Evolutionary conservation across 2,329 filamentous ascomycete species (phyloP).

Genomic region (Ascochyta lentis): DNA sequence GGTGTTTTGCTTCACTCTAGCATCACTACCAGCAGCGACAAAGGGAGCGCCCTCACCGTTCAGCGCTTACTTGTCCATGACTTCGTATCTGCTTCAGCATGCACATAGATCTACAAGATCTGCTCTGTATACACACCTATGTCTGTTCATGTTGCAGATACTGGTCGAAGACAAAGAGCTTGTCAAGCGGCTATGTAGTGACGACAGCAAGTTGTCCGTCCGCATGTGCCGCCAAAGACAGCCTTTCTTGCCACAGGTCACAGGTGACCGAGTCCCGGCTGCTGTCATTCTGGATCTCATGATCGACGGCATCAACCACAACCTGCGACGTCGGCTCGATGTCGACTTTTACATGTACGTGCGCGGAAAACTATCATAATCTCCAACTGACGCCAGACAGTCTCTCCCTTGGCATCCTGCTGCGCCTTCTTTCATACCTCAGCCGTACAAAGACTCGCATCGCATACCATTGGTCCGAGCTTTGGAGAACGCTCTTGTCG

Average conservation of each 20-base stretch:
- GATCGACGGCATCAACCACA: slow-evolving; percentile 92
- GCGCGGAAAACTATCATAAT: too few species aligned
- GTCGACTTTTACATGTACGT: slow-evolving; percentile 76
- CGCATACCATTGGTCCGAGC: slow-evolving; percentile 90
- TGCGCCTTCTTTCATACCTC: slow-evolving; percentile 83
- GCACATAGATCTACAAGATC: slow-evolving; percentile 82
- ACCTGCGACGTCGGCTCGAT: slow-evolving; percentile 84
- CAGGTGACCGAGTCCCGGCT: slow-evolving; percentile 74
- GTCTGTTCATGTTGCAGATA: slow-evolving; percentile 82
- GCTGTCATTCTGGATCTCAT: slow-evolving; percentile 83
- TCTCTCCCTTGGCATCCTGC: slow-evolving; percentile 79
- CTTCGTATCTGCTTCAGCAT: slow-evolving; percentile 92
- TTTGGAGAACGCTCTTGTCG: slow-evolving; percentile 87
- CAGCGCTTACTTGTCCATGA: slow-evolving; percentile 81
- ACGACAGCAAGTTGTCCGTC: slow-evolving; percentile 75
- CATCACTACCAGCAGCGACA: slow-evolving; percentile 66
- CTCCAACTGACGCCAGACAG: slow-evolving; percentile 46
- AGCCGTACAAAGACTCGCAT: slow-evolving; percentile 82
- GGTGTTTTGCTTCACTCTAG: slow-evolving; percentile 85
- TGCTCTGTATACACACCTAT: slow-evolving; percentile 83
- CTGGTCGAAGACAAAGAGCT: slow-evolving; percentile 84
- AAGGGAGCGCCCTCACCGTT: slow-evolving; percentile 76
- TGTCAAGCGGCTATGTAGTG: slow-evolving; percentile 83
- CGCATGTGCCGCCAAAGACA: slow-evolving; percentile 88
- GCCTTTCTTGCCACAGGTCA: slow-evolving; percentile 79